Percentiles rank a stretch among this genome's conserved stretches.
Conservation (phyloP, 352 stramenopile species). For the Pythium insidiosum region DNA sequence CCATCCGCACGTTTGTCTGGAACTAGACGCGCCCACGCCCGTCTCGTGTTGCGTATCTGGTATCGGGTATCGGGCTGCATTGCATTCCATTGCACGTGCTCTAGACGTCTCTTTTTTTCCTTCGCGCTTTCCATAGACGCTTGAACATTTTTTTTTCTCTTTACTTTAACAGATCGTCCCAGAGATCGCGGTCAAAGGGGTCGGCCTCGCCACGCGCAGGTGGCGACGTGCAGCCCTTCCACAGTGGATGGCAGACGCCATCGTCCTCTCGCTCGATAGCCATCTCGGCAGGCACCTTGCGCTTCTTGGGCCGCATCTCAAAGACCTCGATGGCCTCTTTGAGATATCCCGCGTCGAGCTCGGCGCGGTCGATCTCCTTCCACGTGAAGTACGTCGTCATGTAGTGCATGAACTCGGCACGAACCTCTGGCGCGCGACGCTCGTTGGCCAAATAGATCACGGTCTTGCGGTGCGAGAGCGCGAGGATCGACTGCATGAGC, state of each 20-base stretch:
- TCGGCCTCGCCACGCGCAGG: slow-evolving; percentile 11
- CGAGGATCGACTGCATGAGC: slow-evolving; percentile 71
- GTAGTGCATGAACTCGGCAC: slow-evolving; percentile 56
- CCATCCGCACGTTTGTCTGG: slow-evolving; percentile 74
- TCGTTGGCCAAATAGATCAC: slow-evolving; percentile 77
- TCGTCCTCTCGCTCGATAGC: slow-evolving; percentile 34
- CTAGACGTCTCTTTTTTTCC: neutral
- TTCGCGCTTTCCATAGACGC: too few species aligned
- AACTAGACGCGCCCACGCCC: slow-evolving; percentile 12
- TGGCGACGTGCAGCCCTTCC: slow-evolving; percentile 11
- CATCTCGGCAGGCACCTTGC: slow-evolving; percentile 66
- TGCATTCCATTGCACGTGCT: neutral
- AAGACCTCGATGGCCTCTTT: slow-evolving; percentile 78
- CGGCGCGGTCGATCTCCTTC: slow-evolving; percentile 48
- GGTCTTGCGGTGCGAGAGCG: slow-evolving; percentile 69
- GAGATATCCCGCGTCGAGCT: slow-evolving; percentile 56
- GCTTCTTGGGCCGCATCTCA: slow-evolving; percentile 68
- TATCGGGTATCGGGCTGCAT: neutral
- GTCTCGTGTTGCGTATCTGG: neutral
- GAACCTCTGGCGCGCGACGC: slow-evolving; percentile 45
- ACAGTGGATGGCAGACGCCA: slow-evolving; percentile 32
- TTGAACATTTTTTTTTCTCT: neutral
- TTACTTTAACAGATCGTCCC: slow-evolving; percentile 50
- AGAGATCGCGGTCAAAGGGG: slow-evolving; percentile 59
- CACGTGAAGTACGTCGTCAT: slow-evolving; percentile 69